phyloP scores from a whole-genome alignment of 257 asterid species.

The Solanum bulbocastanum region DNA sequence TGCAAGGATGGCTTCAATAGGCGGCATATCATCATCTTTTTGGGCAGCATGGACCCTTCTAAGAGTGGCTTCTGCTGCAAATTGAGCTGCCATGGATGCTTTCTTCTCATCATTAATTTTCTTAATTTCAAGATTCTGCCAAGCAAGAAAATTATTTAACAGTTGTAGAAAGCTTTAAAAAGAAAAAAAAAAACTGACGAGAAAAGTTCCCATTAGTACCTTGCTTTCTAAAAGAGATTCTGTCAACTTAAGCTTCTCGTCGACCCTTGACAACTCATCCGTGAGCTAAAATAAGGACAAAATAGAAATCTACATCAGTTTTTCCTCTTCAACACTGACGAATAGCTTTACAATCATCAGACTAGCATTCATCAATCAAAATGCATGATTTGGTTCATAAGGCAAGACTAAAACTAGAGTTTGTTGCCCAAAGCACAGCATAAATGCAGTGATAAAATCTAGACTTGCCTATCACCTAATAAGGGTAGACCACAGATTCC shows the following conservation, averaged over 20 bases:
- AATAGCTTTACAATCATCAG: neutral
- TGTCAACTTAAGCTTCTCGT: conserved; percentile 76
- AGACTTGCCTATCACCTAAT: neutral
- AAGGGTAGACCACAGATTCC: neutral
- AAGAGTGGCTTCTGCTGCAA: conserved; percentile 99
- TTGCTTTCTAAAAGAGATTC: conserved; percentile 88
- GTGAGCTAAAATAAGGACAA: conserved; percentile 38
- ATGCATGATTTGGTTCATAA: neutral
- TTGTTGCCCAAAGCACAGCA: neutral
- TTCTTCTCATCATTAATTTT: conserved; percentile 91
- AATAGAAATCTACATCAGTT: neutral
- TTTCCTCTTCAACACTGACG: neutral
- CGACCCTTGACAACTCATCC: conserved; percentile 78
- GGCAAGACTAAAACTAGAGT: neutral
- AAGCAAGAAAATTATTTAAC: neutral
- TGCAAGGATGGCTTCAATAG: conserved; percentile 94
- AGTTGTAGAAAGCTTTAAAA: conserved; percentile 2
- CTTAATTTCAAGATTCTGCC: conserved; percentile 94
- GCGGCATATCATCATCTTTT: conserved; percentile 98
- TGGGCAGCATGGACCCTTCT: conserved; percentile 94
- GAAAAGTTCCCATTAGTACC: conserved; percentile 30
- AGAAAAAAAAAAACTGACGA: neutral
- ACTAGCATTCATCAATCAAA: neutral
- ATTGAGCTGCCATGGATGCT: conserved; percentile 98
- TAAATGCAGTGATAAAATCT: neutral